Percentiles rank a stretch among this genome's conserved stretches.
These are phyloP conservation scores for Diaporthe vaccinii DNA, from an alignment of 2,329 filamentous ascomycete species.

Conservation along the genomic window DNA sequence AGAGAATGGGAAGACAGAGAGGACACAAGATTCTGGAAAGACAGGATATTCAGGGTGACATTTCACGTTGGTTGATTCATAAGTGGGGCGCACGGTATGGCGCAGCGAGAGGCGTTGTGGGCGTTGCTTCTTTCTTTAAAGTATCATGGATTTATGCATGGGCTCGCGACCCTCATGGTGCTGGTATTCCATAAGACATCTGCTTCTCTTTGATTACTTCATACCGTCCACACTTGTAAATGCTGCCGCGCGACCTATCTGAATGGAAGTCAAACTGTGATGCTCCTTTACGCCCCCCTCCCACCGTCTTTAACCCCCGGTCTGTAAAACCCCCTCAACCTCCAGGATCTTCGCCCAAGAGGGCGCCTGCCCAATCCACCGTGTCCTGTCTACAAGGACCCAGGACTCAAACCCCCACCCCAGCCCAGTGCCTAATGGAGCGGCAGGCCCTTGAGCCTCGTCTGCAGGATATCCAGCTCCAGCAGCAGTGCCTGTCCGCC, in stretches of 20 bases:
- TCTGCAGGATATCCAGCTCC: slow-evolving; percentile 40
- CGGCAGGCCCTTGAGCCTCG: slow-evolving; percentile 37
- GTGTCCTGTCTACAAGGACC: neutral
- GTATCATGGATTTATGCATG: neutral
- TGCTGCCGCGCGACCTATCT: neutral
- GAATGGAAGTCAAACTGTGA: neutral
- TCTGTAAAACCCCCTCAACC: neutral
- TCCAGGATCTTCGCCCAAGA: neutral
- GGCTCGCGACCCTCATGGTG: neutral
- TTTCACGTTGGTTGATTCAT: neutral
- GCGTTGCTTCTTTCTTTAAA: neutral
- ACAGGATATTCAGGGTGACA: neutral
- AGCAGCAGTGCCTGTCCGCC: slow-evolving; percentile 33
- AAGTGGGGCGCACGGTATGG: neutral
- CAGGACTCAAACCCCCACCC: too few species aligned
- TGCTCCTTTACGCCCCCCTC: slow-evolving; percentile 15
- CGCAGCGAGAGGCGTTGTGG: slow-evolving; percentile 13
- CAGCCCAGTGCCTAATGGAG: slow-evolving; percentile 23
- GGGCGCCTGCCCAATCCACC: neutral
- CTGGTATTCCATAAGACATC: neutral
- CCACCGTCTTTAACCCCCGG: neutral
- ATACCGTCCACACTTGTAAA: slow-evolving; percentile 1
- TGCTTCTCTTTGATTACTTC: slow-evolving; percentile 5
- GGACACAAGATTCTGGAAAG: neutral
- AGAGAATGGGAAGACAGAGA: neutral